These are phyloP conservation scores for Tolypocladium tundrense DNA, from an alignment of 2,329 filamentous ascomycete genomes.

Conservation along the genomic window DNA sequence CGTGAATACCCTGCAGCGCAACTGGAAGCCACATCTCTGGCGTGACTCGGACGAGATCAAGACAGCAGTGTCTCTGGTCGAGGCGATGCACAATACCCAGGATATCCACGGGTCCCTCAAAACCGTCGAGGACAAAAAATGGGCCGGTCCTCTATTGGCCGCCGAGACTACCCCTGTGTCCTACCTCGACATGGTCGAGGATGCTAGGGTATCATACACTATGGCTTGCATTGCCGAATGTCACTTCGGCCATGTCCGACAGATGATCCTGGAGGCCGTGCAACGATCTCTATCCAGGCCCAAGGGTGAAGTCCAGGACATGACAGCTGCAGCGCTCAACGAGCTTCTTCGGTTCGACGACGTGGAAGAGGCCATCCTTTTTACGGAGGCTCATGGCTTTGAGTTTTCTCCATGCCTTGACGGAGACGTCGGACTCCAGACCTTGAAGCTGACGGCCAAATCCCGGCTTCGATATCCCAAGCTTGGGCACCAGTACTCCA, in stretches of 20 bases:
- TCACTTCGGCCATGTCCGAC: conserved; percentile 53
- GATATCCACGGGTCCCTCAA: conserved; percentile 47
- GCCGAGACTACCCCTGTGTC: conserved; percentile 39
- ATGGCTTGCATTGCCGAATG: conserved; percentile 62
- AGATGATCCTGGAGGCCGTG: conserved; percentile 45
- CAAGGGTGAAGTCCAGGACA: conserved; percentile 47
- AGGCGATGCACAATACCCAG: conserved; percentile 48
- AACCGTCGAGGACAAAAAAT: conserved; percentile 23
- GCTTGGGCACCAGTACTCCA: conserved; percentile 46
- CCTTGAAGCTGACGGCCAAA: conserved; percentile 34
- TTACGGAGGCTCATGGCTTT: conserved; percentile 49
- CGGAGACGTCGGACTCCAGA: conserved; percentile 23
- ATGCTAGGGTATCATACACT: conserved; percentile 50
- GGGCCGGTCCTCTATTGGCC: conserved; percentile 34
- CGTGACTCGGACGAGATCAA: conserved; percentile 46
- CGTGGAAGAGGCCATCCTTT: conserved; percentile 53
- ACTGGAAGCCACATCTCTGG: conserved; percentile 47
- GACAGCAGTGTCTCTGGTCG: conserved; percentile 49
- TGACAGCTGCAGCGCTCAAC: conserved; percentile 47
- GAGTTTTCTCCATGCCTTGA: conserved; percentile 32
- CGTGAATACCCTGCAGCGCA: conserved; percentile 39
- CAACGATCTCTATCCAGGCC: conserved; percentile 45
- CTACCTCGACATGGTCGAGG: conserved; percentile 51
- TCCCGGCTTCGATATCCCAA: conserved; percentile 35
- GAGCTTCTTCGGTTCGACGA: conserved; percentile 56